Evolutionary conservation across 2,329 filamentous ascomycete species (phyloP).

Genomic region (Phialemoniopsis sp.): DNA sequence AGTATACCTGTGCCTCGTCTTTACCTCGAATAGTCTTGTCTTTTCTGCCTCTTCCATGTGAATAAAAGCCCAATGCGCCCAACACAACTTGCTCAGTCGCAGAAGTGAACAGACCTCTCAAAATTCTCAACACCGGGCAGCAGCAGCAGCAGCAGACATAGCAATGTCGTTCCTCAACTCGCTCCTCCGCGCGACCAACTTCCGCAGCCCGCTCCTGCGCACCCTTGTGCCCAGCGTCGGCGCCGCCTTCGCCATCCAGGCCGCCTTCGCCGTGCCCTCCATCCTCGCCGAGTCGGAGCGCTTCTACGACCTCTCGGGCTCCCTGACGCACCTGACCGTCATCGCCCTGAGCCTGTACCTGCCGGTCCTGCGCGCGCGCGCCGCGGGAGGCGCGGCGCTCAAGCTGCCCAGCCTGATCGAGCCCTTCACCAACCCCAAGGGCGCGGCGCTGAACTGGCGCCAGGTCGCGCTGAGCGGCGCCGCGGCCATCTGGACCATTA

Average conservation of each 20-base stretch:
- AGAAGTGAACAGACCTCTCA: too few relatives aligned
- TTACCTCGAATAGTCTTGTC: too few relatives aligned
- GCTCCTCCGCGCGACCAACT: constrained; percentile 57
- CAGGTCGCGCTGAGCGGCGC: constrained; percentile 34
- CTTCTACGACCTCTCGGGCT: constrained; percentile 66
- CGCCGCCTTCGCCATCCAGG: constrained; percentile 60
- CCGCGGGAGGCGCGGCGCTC: constrained; percentile 32
- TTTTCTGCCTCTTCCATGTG: too few relatives aligned
- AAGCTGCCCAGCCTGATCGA: constrained; percentile 40
- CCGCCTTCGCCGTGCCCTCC: constrained; percentile 58
- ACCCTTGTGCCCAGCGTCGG: constrained; percentile 58
- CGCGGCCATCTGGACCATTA: constrained; percentile 52
- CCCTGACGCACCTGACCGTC: constrained; percentile 62
- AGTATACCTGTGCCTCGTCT: too few relatives aligned
- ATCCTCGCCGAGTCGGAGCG: constrained; percentile 57
- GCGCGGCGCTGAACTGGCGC: constrained; percentile 55
- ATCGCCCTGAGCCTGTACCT: constrained; percentile 58
- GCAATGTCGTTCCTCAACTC: constrained; percentile 30
- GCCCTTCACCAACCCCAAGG: constrained; percentile 34
- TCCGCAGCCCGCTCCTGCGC: constrained; percentile 56
- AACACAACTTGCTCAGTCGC: too few relatives aligned
- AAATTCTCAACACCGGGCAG: too few relatives aligned
- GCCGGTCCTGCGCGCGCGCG: constrained; percentile 51
- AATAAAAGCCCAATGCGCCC: too few relatives aligned
- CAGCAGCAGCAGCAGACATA: too few relatives aligned